Evolutionary conservation across 441 rosid genomes (phyloP).

Genomic region (Francoa sonchifolia): DNA sequence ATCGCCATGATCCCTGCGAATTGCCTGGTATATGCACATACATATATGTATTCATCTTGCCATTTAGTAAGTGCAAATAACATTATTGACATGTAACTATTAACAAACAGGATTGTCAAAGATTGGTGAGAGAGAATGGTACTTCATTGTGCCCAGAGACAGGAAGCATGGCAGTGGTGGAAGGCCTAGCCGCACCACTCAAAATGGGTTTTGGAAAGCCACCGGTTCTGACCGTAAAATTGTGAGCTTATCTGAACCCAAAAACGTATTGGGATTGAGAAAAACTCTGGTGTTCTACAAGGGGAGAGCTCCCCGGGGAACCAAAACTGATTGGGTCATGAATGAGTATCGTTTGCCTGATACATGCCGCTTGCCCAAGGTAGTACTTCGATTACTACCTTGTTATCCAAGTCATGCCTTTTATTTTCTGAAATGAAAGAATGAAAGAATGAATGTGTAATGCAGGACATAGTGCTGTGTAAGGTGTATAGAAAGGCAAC

Average conservation of each 20-base stretch:
- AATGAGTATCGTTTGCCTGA: constrained; percentile 91
- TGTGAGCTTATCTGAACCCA: constrained; percentile 48
- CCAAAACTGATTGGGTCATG: constrained; percentile 94
- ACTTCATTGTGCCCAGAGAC: constrained; percentile 88
- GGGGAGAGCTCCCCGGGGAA: constrained; percentile 84
- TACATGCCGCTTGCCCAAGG: constrained; percentile 50
- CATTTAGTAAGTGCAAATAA: too few species aligned
- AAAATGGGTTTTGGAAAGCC: constrained; percentile 89
- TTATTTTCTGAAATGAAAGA: too few species aligned
- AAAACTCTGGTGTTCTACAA: constrained; percentile 87
- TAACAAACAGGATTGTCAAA: constrained; percentile 40
- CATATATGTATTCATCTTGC: neutral
- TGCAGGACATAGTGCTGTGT: constrained; percentile 76
- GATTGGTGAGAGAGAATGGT: constrained; percentile 91
- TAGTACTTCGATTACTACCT: too few species aligned
- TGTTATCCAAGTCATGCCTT: too few species aligned
- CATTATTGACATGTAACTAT: neutral
- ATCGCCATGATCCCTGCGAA: constrained; percentile 70
- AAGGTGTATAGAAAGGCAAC: constrained; percentile 92
- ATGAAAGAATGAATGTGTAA: neutral
- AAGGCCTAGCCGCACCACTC: constrained; percentile 81
- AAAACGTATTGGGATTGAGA: constrained; percentile 57
- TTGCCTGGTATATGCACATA: constrained; percentile 43
- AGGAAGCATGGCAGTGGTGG: constrained; percentile 81
- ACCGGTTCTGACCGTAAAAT: constrained; percentile 89